phyloP scores from a whole-genome alignment of 371 early-diverging fungal species.

The Mucor sp. region DNA sequence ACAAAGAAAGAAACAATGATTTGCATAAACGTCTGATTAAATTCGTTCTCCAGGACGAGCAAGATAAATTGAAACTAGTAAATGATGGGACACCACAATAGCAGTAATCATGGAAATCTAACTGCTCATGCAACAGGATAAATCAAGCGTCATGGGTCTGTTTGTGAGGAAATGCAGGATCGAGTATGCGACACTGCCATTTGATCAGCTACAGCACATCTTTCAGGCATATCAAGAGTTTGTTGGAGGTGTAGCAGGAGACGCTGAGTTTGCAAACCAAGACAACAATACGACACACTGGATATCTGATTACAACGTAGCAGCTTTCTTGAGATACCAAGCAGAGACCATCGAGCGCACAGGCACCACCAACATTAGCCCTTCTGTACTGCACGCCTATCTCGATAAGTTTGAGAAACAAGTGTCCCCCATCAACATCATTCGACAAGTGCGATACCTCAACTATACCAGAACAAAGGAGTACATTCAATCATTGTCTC shows the following conservation, averaged over 20 bases:
- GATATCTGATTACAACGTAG: slow-evolving; percentile 36
- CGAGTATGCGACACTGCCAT: slow-evolving; percentile 28
- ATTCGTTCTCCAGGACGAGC: background rate
- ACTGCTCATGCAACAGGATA: slow-evolving; percentile 24
- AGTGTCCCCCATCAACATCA: slow-evolving; percentile 25
- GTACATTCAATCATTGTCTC: slow-evolving; percentile 35
- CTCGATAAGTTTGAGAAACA: slow-evolving; percentile 29
- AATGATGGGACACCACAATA: background rate
- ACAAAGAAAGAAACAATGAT: background rate
- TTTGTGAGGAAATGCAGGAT: slow-evolving; percentile 41
- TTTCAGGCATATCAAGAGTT: slow-evolving; percentile 30
- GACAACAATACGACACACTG: slow-evolving; percentile 11
- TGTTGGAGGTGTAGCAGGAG: slow-evolving; percentile 4
- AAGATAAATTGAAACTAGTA: background rate
- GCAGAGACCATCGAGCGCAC: slow-evolving; percentile 40
- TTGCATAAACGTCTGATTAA: background rate
- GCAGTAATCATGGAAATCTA: background rate
- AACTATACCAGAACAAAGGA: slow-evolving; percentile 42
- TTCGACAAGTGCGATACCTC: slow-evolving; percentile 40
- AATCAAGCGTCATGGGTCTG: slow-evolving; percentile 38
- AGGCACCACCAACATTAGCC: slow-evolving; percentile 28
- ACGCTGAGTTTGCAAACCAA: background rate
- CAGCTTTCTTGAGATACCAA: slow-evolving; percentile 30
- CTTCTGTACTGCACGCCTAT: slow-evolving; percentile 27
- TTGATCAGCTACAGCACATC: slow-evolving; percentile 23